Evolutionary conservation across 2,329 filamentous ascomycete genomes (phyloP).

Genomic region (Pseudopyricularia cyperi): DNA sequence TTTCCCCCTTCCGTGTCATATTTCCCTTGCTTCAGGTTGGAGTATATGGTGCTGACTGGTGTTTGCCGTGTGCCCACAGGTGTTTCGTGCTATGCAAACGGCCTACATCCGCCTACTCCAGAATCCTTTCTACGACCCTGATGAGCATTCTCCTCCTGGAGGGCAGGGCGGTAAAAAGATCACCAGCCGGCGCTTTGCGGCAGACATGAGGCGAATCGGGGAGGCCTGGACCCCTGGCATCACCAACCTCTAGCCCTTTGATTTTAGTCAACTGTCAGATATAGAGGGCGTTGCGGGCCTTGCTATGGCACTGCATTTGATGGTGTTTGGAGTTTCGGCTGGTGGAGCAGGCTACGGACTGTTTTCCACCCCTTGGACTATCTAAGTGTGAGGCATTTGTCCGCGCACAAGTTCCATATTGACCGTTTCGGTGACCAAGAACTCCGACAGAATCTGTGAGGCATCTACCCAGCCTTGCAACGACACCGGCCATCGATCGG

Average conservation of each 20-base stretch:
- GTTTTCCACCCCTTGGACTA: too few species aligned
- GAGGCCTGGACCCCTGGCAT: constrained; percentile 71
- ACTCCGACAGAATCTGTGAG: too few species aligned
- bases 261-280: background rate
- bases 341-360: too few species aligned
- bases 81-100: constrained; percentile 84
- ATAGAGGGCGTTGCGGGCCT: background rate
- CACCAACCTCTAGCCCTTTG: constrained; percentile 42
- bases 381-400: too few species aligned
- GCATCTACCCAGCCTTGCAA: too few species aligned
- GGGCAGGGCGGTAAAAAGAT: constrained; percentile 55
- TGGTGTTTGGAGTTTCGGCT: background rate
- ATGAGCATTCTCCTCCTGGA: constrained; percentile 56
- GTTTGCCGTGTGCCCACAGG: constrained; percentile 7
- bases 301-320: background rate
- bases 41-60: background rate
- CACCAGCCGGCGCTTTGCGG: constrained; percentile 65
- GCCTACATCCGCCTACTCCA: constrained; percentile 81
- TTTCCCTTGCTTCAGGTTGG: background rate
- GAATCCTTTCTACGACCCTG: constrained; percentile 90
- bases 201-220: constrained; percentile 76
- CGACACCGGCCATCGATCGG: too few species aligned
- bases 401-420: too few species aligned
- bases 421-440: too few species aligned
- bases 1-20: background rate